Conservation (phyloP, 306 rosid species). For the Urtica urens region DNA sequence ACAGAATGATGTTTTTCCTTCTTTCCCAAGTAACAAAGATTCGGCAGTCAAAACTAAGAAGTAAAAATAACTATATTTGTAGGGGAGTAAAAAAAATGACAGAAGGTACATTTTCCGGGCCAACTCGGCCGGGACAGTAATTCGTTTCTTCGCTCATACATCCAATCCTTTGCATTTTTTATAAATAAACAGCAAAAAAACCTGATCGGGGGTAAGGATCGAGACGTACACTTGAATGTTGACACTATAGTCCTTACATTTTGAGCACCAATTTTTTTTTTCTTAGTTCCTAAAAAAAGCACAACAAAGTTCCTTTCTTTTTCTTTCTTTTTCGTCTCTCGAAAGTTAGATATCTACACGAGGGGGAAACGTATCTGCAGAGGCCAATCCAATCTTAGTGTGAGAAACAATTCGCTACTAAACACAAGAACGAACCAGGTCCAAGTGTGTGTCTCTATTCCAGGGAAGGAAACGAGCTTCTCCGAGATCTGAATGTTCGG, state of each 20-base stretch:
- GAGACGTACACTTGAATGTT: constrained; percentile 33
- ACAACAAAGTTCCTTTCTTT: constrained; percentile 27
- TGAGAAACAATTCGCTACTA: constrained; percentile 24
- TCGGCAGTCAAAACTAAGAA: constrained; percentile 51
- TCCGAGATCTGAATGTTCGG: constrained; percentile 5
- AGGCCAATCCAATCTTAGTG: constrained; percentile 24
- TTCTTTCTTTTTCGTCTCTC: too few relatives aligned
- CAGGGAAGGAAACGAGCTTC: neutral
- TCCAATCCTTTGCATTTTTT: constrained; percentile 52
- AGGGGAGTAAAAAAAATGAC: constrained; percentile 28
- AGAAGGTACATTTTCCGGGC: constrained; percentile 46
- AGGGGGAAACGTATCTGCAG: constrained; percentile 50
- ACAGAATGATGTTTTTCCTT: too few relatives aligned
- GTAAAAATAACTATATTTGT: constrained; percentile 68
- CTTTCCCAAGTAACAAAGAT: constrained; percentile 49
- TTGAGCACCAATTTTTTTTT: constrained; percentile 33
- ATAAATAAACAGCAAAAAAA: constrained; percentile 41
- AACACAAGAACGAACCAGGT: constrained; percentile 25
- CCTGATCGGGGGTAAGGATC: constrained; percentile 28
- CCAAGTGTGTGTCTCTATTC: constrained; percentile 12
- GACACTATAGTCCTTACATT: constrained; percentile 35
- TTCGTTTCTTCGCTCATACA: too few relatives aligned
- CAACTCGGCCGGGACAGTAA: constrained; percentile 49
- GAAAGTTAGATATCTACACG: constrained; percentile 94
- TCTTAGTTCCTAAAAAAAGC: constrained; percentile 47